Conservation (phyloP, 2,329 filamentous ascomycete species). For the Penicillium nordicum region DNA sequence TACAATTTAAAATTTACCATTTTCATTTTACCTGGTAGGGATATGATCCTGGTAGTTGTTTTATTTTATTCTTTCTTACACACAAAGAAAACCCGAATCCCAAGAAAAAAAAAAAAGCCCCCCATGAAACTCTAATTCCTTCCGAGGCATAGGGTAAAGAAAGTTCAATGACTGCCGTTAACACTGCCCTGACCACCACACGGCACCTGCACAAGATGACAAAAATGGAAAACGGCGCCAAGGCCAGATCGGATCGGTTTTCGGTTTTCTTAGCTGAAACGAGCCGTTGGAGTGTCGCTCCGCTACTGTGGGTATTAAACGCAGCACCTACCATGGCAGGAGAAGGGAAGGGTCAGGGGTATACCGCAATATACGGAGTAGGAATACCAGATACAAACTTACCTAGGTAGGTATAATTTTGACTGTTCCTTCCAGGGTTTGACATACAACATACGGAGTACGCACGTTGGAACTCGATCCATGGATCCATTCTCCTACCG, state of each 20-base stretch:
- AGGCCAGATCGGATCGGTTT: slow-evolving; percentile 5
- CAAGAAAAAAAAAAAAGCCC: background rate
- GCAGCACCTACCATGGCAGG: background rate
- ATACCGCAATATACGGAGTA: background rate
- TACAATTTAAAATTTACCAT: background rate
- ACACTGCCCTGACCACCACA: slow-evolving; percentile 14
- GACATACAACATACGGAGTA: no score
- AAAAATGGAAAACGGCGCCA: slow-evolving; percentile 4
- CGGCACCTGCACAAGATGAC: slow-evolving; percentile 11
- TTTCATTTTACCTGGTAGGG: background rate
- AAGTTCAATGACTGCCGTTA: slow-evolving; percentile 14
- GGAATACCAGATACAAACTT: background rate
- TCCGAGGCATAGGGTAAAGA: slow-evolving; percentile 3
- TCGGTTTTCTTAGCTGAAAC: background rate
- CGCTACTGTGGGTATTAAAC: background rate
- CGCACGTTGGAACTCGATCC: background rate
- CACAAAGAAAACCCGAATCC: background rate
- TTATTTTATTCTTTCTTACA: background rate
- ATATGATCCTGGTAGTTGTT: background rate
- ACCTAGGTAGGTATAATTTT: background rate
- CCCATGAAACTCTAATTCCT: background rate
- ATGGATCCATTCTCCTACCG: slow-evolving; percentile 12
- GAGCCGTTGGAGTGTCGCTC: slow-evolving; percentile 5
- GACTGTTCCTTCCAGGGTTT: background rate
- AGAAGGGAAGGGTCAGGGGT: slow-evolving; percentile 6